Base-by-base conservation (phyloP, 352 stramenopile species). In the Globisporangium irregulare region DNA sequence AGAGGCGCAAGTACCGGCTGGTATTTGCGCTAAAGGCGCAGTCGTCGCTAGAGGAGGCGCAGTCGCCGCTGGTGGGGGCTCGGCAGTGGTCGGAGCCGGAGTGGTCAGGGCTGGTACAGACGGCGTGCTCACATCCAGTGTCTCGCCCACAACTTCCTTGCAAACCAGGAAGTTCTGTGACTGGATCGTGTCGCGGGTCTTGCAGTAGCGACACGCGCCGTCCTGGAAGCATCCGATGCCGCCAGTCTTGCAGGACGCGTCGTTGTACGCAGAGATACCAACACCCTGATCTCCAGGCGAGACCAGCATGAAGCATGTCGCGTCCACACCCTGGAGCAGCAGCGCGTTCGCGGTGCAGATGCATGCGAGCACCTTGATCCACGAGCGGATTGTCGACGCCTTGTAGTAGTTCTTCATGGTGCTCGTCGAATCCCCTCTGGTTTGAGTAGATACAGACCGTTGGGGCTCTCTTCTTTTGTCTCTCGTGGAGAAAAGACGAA, bases 201-300 rank as follows among this genome's bases (percentile, higher is more conserved):
- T 75, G 46, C 72, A 78, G 65, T 69, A 78, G 20, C 72, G 72
- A 24, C 72, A 76, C 36, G 36, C 36, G 5, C 24, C 24, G 9
- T 54, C 50, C 0, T 27, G 20, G 25, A 64, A 76, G 55, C 72
- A 78, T 3, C 72, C 72, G 0, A 77, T 32, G 9, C 72, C 72
- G 18, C 72, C 72, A 20, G 59, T 55, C 5, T 25, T 54, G 60
- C 72, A 77, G 10, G 46, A 48, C 5, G 57, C 20, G 27, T 75
- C 66, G 10, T 34, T 53, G 56, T 60, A 48, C 4, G 64, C 64
- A 15, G 36, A 50, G 48, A 70, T 70, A 4, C 64, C 64, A 12
- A 57, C 62, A 20, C 34, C 38, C 27, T 68, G 59, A 36, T 67
- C 62, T 3, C 62, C 62, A 38, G 50, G n/a, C 12, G 62, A 67